phyloP scores from a whole-genome alignment of 768 basidiomycete genomes.

The Termitomyces sp. region DNA sequence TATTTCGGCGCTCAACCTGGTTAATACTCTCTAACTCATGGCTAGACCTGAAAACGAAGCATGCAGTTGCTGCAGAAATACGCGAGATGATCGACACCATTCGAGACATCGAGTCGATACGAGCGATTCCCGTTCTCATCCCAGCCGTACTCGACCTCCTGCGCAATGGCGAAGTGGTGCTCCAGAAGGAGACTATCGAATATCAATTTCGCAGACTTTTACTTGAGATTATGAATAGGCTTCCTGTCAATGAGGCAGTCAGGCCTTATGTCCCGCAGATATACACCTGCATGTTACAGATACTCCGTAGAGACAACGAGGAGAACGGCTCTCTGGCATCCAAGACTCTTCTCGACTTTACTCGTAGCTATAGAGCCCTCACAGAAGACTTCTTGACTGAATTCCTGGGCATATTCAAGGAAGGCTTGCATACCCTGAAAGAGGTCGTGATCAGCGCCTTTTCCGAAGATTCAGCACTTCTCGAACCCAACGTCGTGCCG shows the following conservation, averaged over 20 bases:
- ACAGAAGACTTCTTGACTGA: constrained; percentile 71
- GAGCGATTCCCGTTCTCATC: constrained; percentile 67
- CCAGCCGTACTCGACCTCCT: constrained; percentile 70
- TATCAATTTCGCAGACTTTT: constrained; percentile 83
- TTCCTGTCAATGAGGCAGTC: constrained; percentile 77
- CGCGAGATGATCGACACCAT: constrained; percentile 78
- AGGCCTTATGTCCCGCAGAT: constrained; percentile 61
- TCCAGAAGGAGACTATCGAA: constrained; percentile 61
- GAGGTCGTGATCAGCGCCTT: constrained; percentile 70
- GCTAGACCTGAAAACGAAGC: constrained; percentile 66
- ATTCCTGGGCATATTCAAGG: constrained; percentile 76
- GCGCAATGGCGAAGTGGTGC: constrained; percentile 60
- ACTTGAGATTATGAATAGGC: constrained; percentile 84
- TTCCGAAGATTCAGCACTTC: constrained; percentile 50
- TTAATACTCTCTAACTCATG: background rate
- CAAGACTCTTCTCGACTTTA: constrained; percentile 87
- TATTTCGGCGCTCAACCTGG: background rate
- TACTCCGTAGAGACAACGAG: constrained; percentile 89
- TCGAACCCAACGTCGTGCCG: constrained; percentile 55
- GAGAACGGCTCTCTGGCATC: constrained; percentile 88
- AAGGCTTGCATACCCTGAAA: constrained; percentile 70
- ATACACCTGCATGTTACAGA: constrained; percentile 75
- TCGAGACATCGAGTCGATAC: constrained; percentile 65
- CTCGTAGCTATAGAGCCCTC: constrained; percentile 68
- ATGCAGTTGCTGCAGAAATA: constrained; percentile 67